These are phyloP conservation scores for Mucor saturninus DNA, from an alignment of 371 early-diverging fungal genomes.

Conservation along the genomic window DNA sequence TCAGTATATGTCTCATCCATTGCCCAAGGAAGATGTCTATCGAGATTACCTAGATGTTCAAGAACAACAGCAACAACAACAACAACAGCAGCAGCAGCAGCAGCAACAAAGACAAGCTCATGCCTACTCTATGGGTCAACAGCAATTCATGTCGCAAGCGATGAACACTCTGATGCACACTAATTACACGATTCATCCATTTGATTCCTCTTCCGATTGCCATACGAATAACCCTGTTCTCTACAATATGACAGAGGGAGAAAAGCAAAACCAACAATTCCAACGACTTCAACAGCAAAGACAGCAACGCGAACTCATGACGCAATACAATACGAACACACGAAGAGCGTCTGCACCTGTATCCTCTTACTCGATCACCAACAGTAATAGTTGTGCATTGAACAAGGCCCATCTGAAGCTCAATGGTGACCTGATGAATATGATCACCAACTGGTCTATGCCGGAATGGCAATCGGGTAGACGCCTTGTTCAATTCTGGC, in stretches of 20 bases:
- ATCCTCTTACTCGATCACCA: slow-evolving; percentile 5
- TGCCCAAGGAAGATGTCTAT: slow-evolving; percentile 15
- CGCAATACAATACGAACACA: background rate
- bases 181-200: background rate
- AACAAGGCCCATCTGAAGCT: slow-evolving; percentile 23
- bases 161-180: background rate
- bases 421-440: slow-evolving; percentile 19
- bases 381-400: slow-evolving; percentile 18
- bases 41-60: slow-evolving; percentile 8
- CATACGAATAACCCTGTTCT: background rate
- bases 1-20: background rate
- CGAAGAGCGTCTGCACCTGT: slow-evolving; percentile 13
- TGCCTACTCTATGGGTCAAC: background rate
- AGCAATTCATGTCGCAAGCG: slow-evolving; percentile 6
- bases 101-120: background rate
- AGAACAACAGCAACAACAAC: background rate
- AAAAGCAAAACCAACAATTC: background rate
- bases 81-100: background rate
- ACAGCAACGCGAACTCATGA: background rate
- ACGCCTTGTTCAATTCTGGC: slow-evolving; percentile 77
- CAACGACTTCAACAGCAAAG: background rate
- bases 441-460: slow-evolving; percentile 50
- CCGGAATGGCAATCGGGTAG: slow-evolving; percentile 73
- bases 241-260: slow-evolving; percentile 7
- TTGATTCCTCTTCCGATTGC: background rate